These are phyloP conservation scores for Dalbergia cultrata DNA, from an alignment of 306 rosid species.

Conservation along the genomic window DNA sequence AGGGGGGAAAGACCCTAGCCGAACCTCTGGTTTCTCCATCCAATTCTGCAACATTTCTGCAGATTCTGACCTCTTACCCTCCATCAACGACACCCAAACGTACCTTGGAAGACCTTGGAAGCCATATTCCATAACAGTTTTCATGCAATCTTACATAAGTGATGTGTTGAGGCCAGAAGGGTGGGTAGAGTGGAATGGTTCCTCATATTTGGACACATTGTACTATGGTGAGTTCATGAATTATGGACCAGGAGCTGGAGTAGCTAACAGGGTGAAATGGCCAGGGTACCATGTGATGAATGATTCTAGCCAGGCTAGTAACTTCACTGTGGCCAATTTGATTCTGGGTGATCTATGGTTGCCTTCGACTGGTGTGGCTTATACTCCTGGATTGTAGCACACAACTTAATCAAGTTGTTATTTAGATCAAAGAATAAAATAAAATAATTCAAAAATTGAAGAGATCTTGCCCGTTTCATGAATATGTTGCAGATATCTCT, in stretches of 20 bases:
- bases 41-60: constrained; percentile 75
- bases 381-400: constrained; percentile 51
- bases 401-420: neutral
- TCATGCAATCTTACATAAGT: constrained; percentile 66
- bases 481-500: too few relatives aligned
- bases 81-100: constrained; percentile 47
- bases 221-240: constrained; percentile 70
- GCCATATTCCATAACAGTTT: constrained; percentile 57
- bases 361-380: constrained; percentile 74
- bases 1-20: constrained; percentile 50
- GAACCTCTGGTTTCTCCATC: constrained; percentile 70
- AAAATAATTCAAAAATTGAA: neutral
- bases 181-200: constrained; percentile 76
- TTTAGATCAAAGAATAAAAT: neutral
- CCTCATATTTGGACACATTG: constrained; percentile 58
- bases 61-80: constrained; percentile 54
- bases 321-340: constrained; percentile 69
- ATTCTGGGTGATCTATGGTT: constrained; percentile 75
- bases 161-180: constrained; percentile 66
- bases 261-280: constrained; percentile 62
- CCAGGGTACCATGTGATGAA: constrained; percentile 63
- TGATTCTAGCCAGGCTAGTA: constrained; percentile 50
- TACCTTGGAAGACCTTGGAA: constrained; percentile 86
- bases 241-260: constrained; percentile 62
- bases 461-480: too few relatives aligned